A percentile compares a stretch with the other conserved stretches of the same genome.
phyloP scores from a whole-genome alignment of 192 early-diverging fungal genomes.

The Linnemannia hyalina region DNA sequence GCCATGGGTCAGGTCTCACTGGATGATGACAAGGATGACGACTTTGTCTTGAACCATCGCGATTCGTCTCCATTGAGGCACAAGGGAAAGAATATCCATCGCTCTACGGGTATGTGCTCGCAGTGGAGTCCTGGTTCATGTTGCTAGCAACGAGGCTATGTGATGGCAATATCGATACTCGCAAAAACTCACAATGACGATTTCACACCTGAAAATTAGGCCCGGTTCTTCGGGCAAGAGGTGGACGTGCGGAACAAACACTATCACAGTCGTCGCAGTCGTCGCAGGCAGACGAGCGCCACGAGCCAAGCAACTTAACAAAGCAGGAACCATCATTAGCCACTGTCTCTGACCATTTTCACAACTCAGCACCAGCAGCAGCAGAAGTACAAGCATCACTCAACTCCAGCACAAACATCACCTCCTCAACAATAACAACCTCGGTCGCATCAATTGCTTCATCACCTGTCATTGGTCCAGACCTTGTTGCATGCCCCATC shows the following conservation, averaged over 20 bases:
- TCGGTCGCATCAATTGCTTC: not conserved
- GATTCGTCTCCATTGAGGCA: not conserved
- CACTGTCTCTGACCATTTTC: conserved; percentile 1
- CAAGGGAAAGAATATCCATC: conserved; percentile 27
- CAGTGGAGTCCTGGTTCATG: not conserved
- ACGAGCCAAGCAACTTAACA: not conserved
- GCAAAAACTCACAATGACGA: not conserved
- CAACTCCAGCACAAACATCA: not conserved
- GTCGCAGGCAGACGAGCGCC: not conserved
- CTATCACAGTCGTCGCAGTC: not conserved
- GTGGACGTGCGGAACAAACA: conserved; percentile 4
- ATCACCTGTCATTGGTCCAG: not conserved
- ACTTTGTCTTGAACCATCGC: conserved; percentile 23
- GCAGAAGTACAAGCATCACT: not conserved
- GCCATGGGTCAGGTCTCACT: conserved; percentile 5
- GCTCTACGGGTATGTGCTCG: conserved; percentile 7
- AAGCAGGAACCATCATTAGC: not conserved
- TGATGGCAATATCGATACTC: not conserved
- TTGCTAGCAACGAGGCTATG: not conserved
- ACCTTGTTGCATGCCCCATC: conserved; percentile 40
- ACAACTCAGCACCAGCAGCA: not conserved
- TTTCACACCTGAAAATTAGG: not conserved
- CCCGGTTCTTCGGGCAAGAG: conserved; percentile 33
- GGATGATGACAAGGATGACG: conserved; percentile 32
- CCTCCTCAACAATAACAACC: not conserved